Evolutionary conservation across 208 protist genomes (phyloP), one percentile per base, ranked within the genome.

Genomic region (Crithidia expoeki): DNA sequence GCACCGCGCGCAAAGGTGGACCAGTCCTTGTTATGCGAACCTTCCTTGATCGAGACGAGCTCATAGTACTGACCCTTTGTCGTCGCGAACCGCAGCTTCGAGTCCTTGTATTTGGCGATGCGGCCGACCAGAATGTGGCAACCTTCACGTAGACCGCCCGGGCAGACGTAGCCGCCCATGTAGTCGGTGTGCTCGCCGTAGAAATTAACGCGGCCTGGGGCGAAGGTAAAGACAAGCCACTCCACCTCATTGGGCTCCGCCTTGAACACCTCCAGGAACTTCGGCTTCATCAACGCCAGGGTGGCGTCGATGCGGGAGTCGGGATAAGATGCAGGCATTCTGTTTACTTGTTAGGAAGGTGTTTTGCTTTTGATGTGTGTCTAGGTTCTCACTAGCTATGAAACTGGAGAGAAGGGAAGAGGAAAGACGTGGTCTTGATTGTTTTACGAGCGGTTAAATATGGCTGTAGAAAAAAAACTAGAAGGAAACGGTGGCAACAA

Each of bases 111-210:
- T 38, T 74, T 75, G 17, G 34, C 55, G 11, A 86, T 62, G n/a
- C 78, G 72, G 28, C 80, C 80, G 27, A 79, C 70, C n/a, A 86
- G 78, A 25, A 86, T 82, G 57, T 86, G 77, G 69, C 78, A 86
- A 25, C 84, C 80, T 65, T 89, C 84, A 33, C 61, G 66, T 11
- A 84, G 67, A 14, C 61, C 83, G 23, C 79, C 79, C 0, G 86
- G 86, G 71, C 80, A 86, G 50, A 94, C 86, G 64, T 80, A 81
- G 44, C 85, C 85, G 44, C 84, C 85, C 73, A 83, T 86, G 77
- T 94, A 94, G 74, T 94, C 89, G n/a, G 84, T 83, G 74, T 96
- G 86, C 76, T 96, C 87, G 23, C 87, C 89, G 63, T 93, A 93
- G 62, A 94, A 80, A 77, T 95, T 95, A 21, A 96, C 88, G 25